Evolutionary conservation across 148 eudicot species (phyloP), one percentile per base, ranked within the genome.

Genomic region (Simmondsia chinensis): DNA sequence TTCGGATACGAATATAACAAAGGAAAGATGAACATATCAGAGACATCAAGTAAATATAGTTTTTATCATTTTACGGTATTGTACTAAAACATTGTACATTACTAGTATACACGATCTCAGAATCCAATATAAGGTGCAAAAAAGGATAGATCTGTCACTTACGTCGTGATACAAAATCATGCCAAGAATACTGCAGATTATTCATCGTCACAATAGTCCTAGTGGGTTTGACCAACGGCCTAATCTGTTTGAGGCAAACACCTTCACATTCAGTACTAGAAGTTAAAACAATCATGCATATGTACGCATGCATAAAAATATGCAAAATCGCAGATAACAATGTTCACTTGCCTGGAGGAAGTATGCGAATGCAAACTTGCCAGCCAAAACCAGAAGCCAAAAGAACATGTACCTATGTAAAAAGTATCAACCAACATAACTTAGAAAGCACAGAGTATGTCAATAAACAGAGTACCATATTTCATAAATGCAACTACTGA

Each of bases 81-180:
- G n/a, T n/a, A n/a, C n/a, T n/a, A n/a, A n/a, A n/a, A n/a, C n/a
- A n/a, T n/a, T n/a, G n/a, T n/a, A n/a, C n/a, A n/a, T n/a, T n/a
- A n/a, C n/a, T n/a, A n/a, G n/a, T n/a, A n/a, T n/a, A n/a, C 12
- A 37, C 6, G 17, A 34, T 8, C 21, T 18, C 25, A 33, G 4
- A 13, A 8, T 42, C 16, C 48, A 26, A 19, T 30, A 39, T 8
- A 45, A 12, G n/a, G n/a, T n/a, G n/a, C n/a, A n/a, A n/a, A n/a
- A 22, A 33, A 44, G 15, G 28, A 26, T 10, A 37, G 12, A 41
- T 17, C 0, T 3, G 59, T 22, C 26, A 54, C 94, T 82, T 79
- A 91, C 99, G 34, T 65, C 67, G 61, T 24, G 99, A 91, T 35
- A 86, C 86, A 54, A 91, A 57, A 63, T 86, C 96, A 73, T 91